Base-by-base conservation (phyloP, 495 filamentous ascomycete species). In the Trypethelium eluteriae region DNA sequence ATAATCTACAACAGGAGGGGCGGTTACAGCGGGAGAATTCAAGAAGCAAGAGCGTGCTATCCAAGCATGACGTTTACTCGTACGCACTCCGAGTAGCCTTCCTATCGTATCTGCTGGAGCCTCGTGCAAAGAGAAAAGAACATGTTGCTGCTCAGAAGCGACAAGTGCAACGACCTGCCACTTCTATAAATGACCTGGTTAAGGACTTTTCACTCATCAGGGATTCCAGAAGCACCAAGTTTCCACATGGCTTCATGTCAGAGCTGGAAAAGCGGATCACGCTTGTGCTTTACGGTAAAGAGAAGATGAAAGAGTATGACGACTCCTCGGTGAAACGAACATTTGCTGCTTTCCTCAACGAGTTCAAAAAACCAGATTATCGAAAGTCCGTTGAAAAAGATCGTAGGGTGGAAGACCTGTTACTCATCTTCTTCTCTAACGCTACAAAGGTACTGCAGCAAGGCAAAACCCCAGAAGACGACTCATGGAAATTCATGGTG, bases 1-100 rank as follows among this genome's bases (percentile, higher is more conserved):
- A 83, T 75, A 85, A 81, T 70, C 72, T 85, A 47, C 83, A 84
- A 66, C 80, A 80, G 77, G 79, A 84, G 68, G 77, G 78, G 35
- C 77, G 77, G 65, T 78, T 82, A 64, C 68, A 71, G 53, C 82
- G 84, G 67, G 82, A 80, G 68, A 77, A 76, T 64, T 87, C 85
- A 59, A 72, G 76, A 78, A 65, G 68, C 25, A 80, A 81, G 66
- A 80, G 80, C 38, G 76, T 78, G 38, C 53, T 59, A 35, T 34
- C 32, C 34, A 59, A 59, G 67, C 81, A 91, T 69, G 90, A 96
- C 78, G 92, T 90, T 75, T 96, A 92, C 79, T 88, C 85, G 47
- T 96, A 88, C 75, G 91, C 92, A 69, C 86, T 99, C 63, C 89
- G 95, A 63, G 87, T 91, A 71, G 92, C 95, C 70, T 97, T 92